Evolutionary conservation across 108 stramenopile species (phyloP).

Genomic region (Nitzschia palea): DNA sequence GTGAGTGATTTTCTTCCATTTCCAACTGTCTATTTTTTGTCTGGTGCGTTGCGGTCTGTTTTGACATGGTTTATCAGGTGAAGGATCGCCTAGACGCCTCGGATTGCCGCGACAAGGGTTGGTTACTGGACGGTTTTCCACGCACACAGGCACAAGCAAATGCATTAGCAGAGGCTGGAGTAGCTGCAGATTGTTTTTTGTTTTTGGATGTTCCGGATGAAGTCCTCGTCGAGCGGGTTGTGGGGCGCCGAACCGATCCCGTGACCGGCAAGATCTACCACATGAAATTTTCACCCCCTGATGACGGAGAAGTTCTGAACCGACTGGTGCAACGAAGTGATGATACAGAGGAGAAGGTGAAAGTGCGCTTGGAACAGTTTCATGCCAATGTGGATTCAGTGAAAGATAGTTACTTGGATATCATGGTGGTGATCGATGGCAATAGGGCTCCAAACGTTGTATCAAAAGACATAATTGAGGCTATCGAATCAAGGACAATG

Average conservation of each 20-base stretch:
- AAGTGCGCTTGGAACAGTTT: slow-evolving; percentile 87
- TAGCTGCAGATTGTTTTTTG: slow-evolving; percentile 87
- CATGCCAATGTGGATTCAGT: slow-evolving; percentile 87
- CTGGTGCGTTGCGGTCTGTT: background rate
- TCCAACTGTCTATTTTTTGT: background rate
- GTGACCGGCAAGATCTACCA: slow-evolving; percentile 97
- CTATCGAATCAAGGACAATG: slow-evolving; percentile 33
- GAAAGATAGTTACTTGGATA: slow-evolving; percentile 68
- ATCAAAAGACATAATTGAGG: slow-evolving; percentile 44
- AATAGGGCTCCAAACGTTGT: slow-evolving; percentile 64
- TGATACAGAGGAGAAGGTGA: slow-evolving; percentile 97
- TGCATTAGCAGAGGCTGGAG: slow-evolving; percentile 81
- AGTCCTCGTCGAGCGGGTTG: slow-evolving; percentile 92
- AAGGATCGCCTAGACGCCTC: slow-evolving; percentile 80
- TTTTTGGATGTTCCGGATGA: slow-evolving; percentile 94
- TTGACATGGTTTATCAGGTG: slow-evolving; percentile 38
- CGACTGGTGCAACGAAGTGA: slow-evolving; percentile 90
- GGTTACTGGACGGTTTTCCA: slow-evolving; percentile 98
- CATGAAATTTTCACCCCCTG: slow-evolving; percentile 90
- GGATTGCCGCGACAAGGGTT: slow-evolving; percentile 87
- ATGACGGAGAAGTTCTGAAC: slow-evolving; percentile 64
- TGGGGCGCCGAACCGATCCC: slow-evolving; percentile 95
- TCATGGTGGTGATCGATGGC: slow-evolving; percentile 79
- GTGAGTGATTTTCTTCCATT: no score
- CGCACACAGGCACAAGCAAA: slow-evolving; percentile 93